phyloP scores from a whole-genome alignment of 768 basidiomycete species.

The Lactarius hengduanensis region DNA sequence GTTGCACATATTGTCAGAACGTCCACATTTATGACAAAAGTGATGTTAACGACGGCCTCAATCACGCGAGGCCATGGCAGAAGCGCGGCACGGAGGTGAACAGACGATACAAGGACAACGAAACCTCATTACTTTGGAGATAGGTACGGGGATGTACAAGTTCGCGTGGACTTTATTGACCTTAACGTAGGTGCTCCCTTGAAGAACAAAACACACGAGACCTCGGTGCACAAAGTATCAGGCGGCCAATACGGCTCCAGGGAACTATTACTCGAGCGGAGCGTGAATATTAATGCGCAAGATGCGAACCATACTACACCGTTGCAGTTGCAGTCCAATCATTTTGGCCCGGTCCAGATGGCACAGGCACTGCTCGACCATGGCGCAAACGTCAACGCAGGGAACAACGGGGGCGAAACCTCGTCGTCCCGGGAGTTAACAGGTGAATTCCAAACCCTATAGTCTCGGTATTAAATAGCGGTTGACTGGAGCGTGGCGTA shows the following conservation, averaged over 20 bases:
- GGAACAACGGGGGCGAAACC: neutral
- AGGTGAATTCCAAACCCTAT: neutral
- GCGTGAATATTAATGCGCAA: neutral
- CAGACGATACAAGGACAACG: no score
- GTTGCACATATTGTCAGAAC: no score
- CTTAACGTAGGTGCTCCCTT: no score
- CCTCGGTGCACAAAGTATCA: no score
- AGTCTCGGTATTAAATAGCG: neutral
- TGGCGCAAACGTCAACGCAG: neutral
- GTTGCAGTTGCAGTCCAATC: neutral
- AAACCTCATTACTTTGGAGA: neutral
- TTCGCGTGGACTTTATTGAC: no score
- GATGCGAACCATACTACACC: neutral
- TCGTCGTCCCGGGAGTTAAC: neutral
- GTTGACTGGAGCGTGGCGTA: neutral
- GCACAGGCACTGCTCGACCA: neutral
- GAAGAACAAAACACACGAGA: no score
- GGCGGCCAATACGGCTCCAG: no score
- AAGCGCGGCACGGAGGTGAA: no score
- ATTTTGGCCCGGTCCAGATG: neutral
- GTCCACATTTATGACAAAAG: no score
- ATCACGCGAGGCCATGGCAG: no score
- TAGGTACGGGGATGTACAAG: no score
- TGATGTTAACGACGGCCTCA: no score
- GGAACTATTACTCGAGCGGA: neutral